Percentiles rank a stretch among this genome's conserved stretches.
Evolutionary conservation across 2,329 filamentous ascomycete species (phyloP).

Genomic region (Alternaria sp.): DNA sequence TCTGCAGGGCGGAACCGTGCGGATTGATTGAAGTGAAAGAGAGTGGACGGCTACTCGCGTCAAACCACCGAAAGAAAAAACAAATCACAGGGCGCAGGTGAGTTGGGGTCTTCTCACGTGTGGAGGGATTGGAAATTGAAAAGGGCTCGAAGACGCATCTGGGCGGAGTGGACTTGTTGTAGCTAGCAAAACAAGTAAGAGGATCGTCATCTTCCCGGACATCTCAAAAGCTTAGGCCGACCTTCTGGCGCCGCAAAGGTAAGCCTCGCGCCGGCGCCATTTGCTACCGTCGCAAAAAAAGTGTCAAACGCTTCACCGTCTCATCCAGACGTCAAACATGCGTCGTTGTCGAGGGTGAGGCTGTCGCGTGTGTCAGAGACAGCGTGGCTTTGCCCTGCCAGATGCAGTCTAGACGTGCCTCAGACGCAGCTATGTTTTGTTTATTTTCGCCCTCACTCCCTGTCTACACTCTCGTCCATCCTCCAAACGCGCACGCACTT

Average conservation of each 20-base stretch:
- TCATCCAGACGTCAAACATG: background rate
- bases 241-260: constrained; percentile 11
- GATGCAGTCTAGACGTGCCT: background rate
- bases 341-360: background rate
- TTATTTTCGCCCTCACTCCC: background rate
- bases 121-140: background rate
- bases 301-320: constrained; percentile 13
- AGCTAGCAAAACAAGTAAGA: constrained; percentile 20
- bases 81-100: background rate
- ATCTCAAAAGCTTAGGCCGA: constrained; percentile 17
- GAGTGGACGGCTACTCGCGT: constrained; percentile 11
- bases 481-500: constrained; percentile 1
- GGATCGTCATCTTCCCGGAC: constrained; percentile 18
- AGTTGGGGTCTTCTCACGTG: background rate
- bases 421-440: background rate
- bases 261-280: constrained; percentile 7
- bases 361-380: background rate
- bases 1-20: constrained; percentile 15
- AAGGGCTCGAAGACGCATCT: constrained; percentile 10
- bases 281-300: constrained; percentile 4
- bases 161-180: constrained; percentile 9
- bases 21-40: constrained; percentile 11
- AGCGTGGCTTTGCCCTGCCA: background rate
- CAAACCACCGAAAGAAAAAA: constrained; percentile 1
- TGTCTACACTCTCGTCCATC: background rate